Evolutionary conservation across 129 eudicot species (phyloP).

Genomic region (Logfia minima): DNA sequence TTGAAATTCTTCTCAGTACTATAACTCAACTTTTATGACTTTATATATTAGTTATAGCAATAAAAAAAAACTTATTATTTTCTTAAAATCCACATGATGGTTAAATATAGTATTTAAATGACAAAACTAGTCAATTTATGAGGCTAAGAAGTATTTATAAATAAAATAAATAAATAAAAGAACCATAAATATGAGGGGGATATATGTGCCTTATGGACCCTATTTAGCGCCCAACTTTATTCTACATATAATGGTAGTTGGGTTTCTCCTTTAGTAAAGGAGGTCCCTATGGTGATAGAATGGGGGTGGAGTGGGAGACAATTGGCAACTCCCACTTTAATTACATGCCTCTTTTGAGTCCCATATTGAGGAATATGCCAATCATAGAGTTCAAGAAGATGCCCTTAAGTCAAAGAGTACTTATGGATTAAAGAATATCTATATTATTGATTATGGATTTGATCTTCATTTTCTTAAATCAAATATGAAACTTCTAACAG

Average conservation of each 20-base stretch:
- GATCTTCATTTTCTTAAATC: constrained; percentile 20
- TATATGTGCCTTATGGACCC: constrained; percentile 33
- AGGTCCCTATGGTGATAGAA: constrained; percentile 15
- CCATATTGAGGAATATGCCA: constrained; percentile 37
- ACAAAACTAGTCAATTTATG: not conserved
- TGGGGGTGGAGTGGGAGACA: constrained; percentile 15
- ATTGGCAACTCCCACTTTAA: constrained; percentile 22
- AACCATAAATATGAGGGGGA: constrained; percentile 14
- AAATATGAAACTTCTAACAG: constrained; percentile 16
- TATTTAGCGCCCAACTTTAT: constrained; percentile 27
- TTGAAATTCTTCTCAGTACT: not conserved
- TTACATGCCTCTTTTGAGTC: constrained; percentile 20
- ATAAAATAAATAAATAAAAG: not conserved
- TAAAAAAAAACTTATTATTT: no score
- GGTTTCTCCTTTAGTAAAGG: constrained; percentile 30
- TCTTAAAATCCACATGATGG: not conserved
- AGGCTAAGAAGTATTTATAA: not conserved
- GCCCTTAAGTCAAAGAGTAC: constrained; percentile 32
- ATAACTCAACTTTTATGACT: not conserved
- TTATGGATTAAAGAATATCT: constrained; percentile 18
- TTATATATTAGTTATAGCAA: not conserved
- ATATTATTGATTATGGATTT: constrained; percentile 16
- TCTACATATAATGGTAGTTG: constrained; percentile 23
- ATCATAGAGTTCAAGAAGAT: constrained; percentile 20
- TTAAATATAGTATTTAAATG: not conserved